Evolutionary conservation across 768 basidiomycete species (phyloP), one percentile per base, ranked within the genome.

Genomic region (Boletus subcaerulescens): DNA sequence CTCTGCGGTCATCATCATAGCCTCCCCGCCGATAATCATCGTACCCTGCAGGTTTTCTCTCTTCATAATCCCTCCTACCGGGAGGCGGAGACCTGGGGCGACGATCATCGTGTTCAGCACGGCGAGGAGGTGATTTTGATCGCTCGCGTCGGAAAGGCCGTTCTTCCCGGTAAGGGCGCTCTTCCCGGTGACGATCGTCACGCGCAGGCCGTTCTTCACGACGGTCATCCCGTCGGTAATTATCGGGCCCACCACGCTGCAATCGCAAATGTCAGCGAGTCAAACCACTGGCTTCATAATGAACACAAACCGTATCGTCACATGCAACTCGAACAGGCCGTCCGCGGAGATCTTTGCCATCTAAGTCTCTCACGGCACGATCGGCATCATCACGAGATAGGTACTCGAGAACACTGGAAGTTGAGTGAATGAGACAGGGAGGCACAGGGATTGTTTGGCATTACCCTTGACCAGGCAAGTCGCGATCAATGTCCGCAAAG

Each of bases 401-500:
- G 72, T 93, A 98, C 71, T 98, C 96, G 43, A 98, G 84, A 64
- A 97, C 80, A 44, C 96, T 98, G 45, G 24, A 42, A 4, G 17
- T 45, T 20, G 55, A 52, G 46, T 52, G 13, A 18, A 52, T 46
- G 36, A 58, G 42, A 53, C 45, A 24, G 48, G 47, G 20, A 59
- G 5, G 2, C 1, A 24, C 40, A 48, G 33, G 15, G 20, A 41
- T 47, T 13, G 20, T 11, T 51, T 15, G 3, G 72, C 87, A 29
- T 58, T 58, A 97, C 95, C 96, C 96, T 77, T 92, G 86, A 32
- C 89, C 89, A 24, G 90, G 84, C 58, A 72, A 70, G 66, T 94
- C 87, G 38, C 93, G 87, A 68, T 98, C 95, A 57, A 98, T 88
- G 67, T 98, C 96, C 40, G 96, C 93, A 65, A 90, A 98, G 18